A percentile compares a stretch with the other conserved stretches of the same genome.
Evolutionary conservation across 768 basidiomycete genomes (phyloP).

Genomic region (Amanita muscaria): DNA sequence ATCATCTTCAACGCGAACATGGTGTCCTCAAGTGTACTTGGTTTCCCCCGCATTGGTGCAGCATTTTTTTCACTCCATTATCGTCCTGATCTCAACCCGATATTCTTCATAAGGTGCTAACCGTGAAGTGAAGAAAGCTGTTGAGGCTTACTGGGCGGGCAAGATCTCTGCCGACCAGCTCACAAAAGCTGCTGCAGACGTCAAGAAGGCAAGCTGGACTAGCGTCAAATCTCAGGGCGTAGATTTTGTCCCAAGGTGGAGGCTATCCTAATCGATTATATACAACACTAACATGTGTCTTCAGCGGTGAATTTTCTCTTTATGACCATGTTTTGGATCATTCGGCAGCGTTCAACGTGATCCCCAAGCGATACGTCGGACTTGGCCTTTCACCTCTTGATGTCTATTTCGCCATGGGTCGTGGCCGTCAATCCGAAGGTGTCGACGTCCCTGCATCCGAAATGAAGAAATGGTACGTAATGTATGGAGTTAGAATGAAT

Average conservation of each 20-base stretch:
- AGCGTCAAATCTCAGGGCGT: constrained; percentile 79
- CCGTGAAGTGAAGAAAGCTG: constrained; percentile 95
- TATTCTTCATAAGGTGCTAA: constrained; percentile 55
- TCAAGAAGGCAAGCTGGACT: constrained; percentile 85
- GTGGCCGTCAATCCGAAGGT: constrained; percentile 88
- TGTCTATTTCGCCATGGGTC: constrained; percentile 98
- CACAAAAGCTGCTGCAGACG: constrained; percentile 77
- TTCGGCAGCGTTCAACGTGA: constrained; percentile 91
- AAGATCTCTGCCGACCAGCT: constrained; percentile 85
- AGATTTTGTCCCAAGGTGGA: constrained; percentile 83
- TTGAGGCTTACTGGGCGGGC: constrained; percentile 97
- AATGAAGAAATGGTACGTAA: constrained; percentile 97
- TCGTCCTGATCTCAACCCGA: not conserved
- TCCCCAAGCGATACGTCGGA: constrained; percentile 88
- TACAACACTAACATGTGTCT: constrained; percentile 11
- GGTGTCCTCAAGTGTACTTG: constrained; percentile 81
- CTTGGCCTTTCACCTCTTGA: constrained; percentile 84
- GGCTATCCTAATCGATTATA: not conserved
- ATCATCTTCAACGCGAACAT: constrained; percentile 33
- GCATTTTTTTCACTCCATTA: constrained; percentile 12
- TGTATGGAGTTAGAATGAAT: not conserved
- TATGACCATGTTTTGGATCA: constrained; percentile 99
- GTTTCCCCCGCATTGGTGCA: constrained; percentile 93
- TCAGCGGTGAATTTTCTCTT: constrained; percentile 94
- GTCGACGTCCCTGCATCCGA: constrained; percentile 96